Evolutionary conservation across 1,284 basidiomycete genomes (phyloP).

Genomic region (Puccinia coronata): DNA sequence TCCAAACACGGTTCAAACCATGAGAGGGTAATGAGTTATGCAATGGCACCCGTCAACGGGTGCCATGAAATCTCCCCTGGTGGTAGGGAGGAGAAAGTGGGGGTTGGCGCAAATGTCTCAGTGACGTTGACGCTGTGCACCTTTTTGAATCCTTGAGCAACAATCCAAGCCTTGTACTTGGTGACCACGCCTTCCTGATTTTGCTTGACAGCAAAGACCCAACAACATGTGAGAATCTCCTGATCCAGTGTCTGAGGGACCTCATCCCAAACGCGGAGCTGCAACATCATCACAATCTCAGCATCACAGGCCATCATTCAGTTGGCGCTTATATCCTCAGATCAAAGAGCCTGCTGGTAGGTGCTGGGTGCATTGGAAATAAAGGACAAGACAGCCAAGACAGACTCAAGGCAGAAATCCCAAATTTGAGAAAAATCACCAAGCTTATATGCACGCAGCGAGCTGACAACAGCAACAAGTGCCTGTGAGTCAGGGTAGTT

Average conservation of each 20-base stretch:
- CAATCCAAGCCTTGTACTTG: conserved; percentile 3
- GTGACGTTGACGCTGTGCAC: not conserved
- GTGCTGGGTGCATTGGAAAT: too few relatives aligned
- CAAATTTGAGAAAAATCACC: not conserved
- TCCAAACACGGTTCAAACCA: too few relatives aligned
- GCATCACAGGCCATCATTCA: not conserved
- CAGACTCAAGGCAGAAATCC: too few relatives aligned
- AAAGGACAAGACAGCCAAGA: too few relatives aligned
- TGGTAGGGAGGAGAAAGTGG: too few relatives aligned
- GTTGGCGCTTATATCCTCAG: not conserved
- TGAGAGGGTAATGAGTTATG: too few relatives aligned
- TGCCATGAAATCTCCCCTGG: too few relatives aligned
- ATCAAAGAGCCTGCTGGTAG: too few relatives aligned
- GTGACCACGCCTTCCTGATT: not conserved
- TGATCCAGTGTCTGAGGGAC: not conserved
- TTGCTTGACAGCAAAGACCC: not conserved
- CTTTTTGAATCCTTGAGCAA: conserved; percentile 10
- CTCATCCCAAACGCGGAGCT: not conserved
- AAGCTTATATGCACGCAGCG: not conserved
- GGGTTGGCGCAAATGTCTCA: too few relatives aligned
- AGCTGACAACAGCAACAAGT: not conserved
- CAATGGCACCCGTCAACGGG: too few relatives aligned
- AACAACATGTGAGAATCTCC: not conserved
- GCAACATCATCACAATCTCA: too few relatives aligned
- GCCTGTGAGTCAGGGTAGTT: not conserved